Base-by-base conservation (phyloP, 164 flowering plant genomes). In the Piper betle region DNA sequence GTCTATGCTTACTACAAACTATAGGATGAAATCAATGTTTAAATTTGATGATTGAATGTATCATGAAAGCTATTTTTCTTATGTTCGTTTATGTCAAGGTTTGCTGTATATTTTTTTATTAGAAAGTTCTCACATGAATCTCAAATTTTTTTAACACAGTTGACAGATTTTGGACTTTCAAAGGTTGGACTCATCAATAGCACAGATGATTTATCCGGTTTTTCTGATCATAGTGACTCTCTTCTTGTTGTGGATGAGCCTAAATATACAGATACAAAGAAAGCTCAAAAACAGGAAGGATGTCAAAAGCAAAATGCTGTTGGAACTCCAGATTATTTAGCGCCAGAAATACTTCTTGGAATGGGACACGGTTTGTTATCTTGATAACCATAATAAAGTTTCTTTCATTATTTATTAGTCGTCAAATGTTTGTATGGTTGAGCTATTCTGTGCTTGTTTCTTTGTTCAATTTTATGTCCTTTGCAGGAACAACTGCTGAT, bases 121-220 rank as follows among this genome's bases (percentile, higher is more conserved):
- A 46, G 11, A 16, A 16, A 62, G 54, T 63, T 74, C 74, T 78
- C 79, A 70, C 67, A 72, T 70, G 68, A 64, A 43, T 70, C 75
- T 78, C 72, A 79, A 80, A 38, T 70, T 79, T 68, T 79, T 71
- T 52, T 79, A 64, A 77, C 73, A 77, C 99, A 94, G 99, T 83
- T 94, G 85, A 91, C 99, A 84, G 99, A 94, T 83, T 94, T 94
- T 82, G 99, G 99, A 68, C 96, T 94, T 57, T 94, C 99, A 33
- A 88, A 80, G 67, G 96, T 94, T 79, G 99, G 99, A 59, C 96
- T 94, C 43, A 94, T 94, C 62, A 74, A 85, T 77, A 91, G 97
- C 75, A 94, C 97, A 17, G 96, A 91, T 71, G 97, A 94, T 77
- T 80, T 94, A 66, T 84, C 95, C 53, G 87, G 89, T 61, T 80